A percentile compares a stretch with the other conserved stretches of the same genome.
phyloP scores from a whole-genome alignment of 2,329 filamentous ascomycete species.

The Cercospora sesami region DNA sequence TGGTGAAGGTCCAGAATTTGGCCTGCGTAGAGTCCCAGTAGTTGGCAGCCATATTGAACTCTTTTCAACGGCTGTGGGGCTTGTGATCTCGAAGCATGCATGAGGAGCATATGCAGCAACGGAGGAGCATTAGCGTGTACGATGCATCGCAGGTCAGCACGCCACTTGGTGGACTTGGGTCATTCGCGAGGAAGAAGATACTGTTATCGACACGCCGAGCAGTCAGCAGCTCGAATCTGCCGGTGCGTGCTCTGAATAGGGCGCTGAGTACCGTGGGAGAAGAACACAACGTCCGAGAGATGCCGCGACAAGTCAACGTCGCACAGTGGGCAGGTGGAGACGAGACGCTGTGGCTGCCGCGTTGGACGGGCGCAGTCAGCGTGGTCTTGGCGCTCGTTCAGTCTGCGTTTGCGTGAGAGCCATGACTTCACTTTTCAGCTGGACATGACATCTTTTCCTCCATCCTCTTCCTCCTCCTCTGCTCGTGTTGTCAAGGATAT shows the following conservation, averaged over 20 bases:
- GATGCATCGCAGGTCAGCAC: not conserved
- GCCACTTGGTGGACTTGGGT: not conserved
- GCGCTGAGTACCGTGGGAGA: not conserved
- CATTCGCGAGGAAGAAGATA: not conserved
- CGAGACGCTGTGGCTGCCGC: not conserved
- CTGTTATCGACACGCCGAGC: not conserved
- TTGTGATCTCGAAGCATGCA: not conserved
- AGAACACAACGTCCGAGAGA: not conserved
- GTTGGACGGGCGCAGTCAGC: not conserved
- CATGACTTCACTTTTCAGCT: conserved; percentile 1
- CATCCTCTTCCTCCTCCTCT: not conserved
- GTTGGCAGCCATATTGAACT: conserved; percentile 74
- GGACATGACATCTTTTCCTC: not conserved
- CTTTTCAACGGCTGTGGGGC: not conserved
- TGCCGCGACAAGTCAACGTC: not conserved
- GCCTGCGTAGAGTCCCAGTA: conserved; percentile 96
- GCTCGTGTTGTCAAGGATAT: not conserved
- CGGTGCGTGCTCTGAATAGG: not conserved
- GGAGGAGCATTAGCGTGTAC: not conserved
- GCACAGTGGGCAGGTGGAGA: not conserved
- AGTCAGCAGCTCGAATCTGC: not conserved
- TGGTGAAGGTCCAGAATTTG: conserved; percentile 85
- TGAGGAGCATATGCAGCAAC: not conserved
- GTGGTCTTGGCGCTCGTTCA: conserved; percentile 4
- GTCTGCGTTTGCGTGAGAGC: not conserved